A percentile compares a stretch with the other conserved stretches of the same genome.
These are phyloP conservation scores for Orobanche coerulescens DNA, from an alignment of 257 asterid species.

Conservation along the genomic window DNA sequence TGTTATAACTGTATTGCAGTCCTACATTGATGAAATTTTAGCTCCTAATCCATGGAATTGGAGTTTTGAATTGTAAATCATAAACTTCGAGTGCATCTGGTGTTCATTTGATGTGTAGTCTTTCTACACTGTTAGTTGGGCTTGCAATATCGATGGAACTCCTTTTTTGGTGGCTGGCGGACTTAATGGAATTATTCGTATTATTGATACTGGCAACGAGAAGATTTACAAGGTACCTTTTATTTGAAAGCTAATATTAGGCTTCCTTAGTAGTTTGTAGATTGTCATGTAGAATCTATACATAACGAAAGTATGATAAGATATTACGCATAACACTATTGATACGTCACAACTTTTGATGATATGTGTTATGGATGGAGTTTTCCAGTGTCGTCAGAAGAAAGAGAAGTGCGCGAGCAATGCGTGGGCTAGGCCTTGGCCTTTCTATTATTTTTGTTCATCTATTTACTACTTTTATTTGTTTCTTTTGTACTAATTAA, in stretches of 20 bases:
- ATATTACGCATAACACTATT: not conserved
- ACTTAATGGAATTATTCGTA: constrained; percentile 77
- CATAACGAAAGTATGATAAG: not conserved
- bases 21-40: constrained; percentile 74
- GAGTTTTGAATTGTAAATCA: not conserved
- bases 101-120: constrained; percentile 42
- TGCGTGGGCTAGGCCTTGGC: no score
- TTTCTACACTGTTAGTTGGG: constrained; percentile 97
- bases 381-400: no score
- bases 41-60: not conserved
- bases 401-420: no score
- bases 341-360: not conserved
- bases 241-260: not conserved
- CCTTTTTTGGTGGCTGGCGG: constrained; percentile 94
- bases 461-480: no score
- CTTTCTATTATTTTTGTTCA: no score
- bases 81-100: constrained; percentile 32
- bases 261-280: not conserved
- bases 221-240: constrained; percentile 68
- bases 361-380: no score
- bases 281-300: not conserved
- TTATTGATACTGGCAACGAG: constrained; percentile 83
- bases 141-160: constrained; percentile 73
- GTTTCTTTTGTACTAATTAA: no score
- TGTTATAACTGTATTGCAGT: constrained; percentile 88